A percentile compares a stretch with the other conserved stretches of the same genome.
Evolutionary conservation across 345 rosid species (phyloP).

Genomic region (Bretschneidera sinensis): DNA sequence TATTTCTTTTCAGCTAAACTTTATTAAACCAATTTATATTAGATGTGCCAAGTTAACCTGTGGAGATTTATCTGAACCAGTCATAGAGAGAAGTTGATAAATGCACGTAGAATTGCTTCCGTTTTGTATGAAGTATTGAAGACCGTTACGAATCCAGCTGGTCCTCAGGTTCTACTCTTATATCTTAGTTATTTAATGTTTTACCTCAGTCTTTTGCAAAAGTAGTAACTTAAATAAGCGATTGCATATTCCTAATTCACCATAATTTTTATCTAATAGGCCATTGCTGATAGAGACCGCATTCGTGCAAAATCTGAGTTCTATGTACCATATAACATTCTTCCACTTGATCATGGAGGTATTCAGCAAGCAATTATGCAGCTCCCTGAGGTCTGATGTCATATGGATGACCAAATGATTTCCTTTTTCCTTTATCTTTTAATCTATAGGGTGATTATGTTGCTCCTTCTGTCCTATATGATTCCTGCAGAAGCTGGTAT

Average conservation of each 20-base stretch:
- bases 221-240: conserved; percentile 9
- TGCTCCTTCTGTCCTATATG: too few species aligned
- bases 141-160: conserved; percentile 53
- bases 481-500: neutral
- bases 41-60: conserved; percentile 9
- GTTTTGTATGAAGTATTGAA: conserved; percentile 69
- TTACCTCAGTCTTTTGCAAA: conserved; percentile 4
- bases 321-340: conserved; percentile 83
- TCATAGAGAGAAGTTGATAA: conserved; percentile 54
- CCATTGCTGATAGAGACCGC: conserved; percentile 54
- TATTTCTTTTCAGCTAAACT: conserved; percentile 9
- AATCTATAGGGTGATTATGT: neutral
- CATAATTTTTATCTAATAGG: conserved; percentile 37
- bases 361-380: conserved; percentile 82
- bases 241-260: neutral
- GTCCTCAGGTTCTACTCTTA: conserved; percentile 46
- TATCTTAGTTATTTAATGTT: conserved; percentile 6
- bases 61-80: conserved; percentile 17
- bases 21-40: neutral
- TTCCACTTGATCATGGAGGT: conserved; percentile 82
- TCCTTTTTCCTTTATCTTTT: conserved; percentile 10
- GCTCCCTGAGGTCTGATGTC: conserved; percentile 65
- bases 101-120: conserved; percentile 60
- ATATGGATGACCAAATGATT: conserved; percentile 11
- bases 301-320: conserved; percentile 49